Conservation (phyloP, 495 filamentous ascomycete species). For the Emericellopsis terricola region DNA sequence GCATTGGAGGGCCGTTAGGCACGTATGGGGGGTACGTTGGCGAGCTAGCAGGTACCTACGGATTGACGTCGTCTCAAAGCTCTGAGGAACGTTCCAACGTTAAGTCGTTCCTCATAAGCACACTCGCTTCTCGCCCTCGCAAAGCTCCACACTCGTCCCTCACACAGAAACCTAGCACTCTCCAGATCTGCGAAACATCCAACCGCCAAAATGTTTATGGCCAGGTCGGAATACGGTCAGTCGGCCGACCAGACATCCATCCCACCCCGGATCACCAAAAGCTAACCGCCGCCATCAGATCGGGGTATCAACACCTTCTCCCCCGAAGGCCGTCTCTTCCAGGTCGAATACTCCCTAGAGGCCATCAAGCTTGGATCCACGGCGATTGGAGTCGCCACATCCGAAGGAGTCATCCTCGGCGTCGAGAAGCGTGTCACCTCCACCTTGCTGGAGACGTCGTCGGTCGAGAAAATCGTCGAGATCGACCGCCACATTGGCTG, state of each 20-base stretch:
- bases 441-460: slow-evolving; percentile 87
- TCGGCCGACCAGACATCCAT: not conserved
- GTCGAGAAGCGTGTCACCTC: slow-evolving; percentile 99
- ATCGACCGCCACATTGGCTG: slow-evolving; percentile 97
- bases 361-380: slow-evolving; percentile 98
- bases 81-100: too few relatives aligned
- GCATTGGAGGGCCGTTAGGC: too few relatives aligned
- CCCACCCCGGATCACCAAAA: too few relatives aligned
- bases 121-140: slow-evolving; percentile 4
- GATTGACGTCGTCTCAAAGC: too few relatives aligned
- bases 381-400: slow-evolving; percentile 91
- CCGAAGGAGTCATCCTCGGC: slow-evolving; percentile 82
- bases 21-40: too few relatives aligned
- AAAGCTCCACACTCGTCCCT: too few relatives aligned
- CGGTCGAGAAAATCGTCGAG: slow-evolving; percentile 98
- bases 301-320: slow-evolving; percentile 99
- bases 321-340: slow-evolving; percentile 97
- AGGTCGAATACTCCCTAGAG: slow-evolving; percentile 99
- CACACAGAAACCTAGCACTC: too few relatives aligned
- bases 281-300: slow-evolving; percentile 41
- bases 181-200: too few relatives aligned
- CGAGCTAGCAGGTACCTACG: too few relatives aligned
- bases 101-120: slow-evolving; percentile 2
- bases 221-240: slow-evolving; percentile 95
- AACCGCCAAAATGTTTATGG: slow-evolving; percentile 85